Conservation (phyloP, 805 yeast genomes). For the Yarrowia yakushimensis region DNA sequence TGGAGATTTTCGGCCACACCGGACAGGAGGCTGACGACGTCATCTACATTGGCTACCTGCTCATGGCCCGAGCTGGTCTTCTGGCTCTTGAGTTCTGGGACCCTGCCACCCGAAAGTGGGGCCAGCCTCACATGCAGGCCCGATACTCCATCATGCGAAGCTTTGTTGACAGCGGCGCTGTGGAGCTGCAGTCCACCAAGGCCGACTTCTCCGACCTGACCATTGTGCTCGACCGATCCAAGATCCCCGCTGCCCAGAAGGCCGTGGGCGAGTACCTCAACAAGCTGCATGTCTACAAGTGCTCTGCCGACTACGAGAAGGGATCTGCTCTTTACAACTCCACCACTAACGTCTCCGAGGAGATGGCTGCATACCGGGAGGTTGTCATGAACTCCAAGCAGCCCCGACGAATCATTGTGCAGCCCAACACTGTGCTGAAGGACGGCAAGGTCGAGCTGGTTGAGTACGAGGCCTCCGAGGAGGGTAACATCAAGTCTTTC, state of each 20-base stretch:
- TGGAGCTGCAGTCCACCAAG: conserved; percentile 49
- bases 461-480: conserved; percentile 70
- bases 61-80: conserved; percentile 87
- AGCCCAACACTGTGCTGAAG: conserved; percentile 61
- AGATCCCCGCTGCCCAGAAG: conserved; percentile 68
- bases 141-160: conserved; percentile 79
- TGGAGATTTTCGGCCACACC: conserved; percentile 69
- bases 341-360: conserved; percentile 58
- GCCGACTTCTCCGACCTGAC: conserved; percentile 55
- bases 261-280: conserved; percentile 68
- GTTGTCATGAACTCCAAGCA: conserved; percentile 65
- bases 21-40: conserved; percentile 56
- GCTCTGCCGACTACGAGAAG: conserved; percentile 64
- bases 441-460: conserved; percentile 50
- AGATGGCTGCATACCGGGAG: conserved; percentile 62
- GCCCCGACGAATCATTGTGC: conserved; percentile 82
- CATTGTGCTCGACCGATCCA: conserved; percentile 55
- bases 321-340: conserved; percentile 64
- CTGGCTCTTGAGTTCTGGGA: conserved; percentile 84
- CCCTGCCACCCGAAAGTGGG: conserved; percentile 79
- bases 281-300: conserved; percentile 74
- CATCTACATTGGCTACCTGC: conserved; percentile 64
- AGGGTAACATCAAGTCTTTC: conserved; percentile 78
- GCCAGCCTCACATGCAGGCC: conserved; percentile 94
- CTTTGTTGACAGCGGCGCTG: conserved; percentile 60